Evolutionary conservation across 495 filamentous ascomycete genomes (phyloP), one percentile per base, ranked within the genome.

Genomic region (Umbilicaria muhlenbergii): DNA sequence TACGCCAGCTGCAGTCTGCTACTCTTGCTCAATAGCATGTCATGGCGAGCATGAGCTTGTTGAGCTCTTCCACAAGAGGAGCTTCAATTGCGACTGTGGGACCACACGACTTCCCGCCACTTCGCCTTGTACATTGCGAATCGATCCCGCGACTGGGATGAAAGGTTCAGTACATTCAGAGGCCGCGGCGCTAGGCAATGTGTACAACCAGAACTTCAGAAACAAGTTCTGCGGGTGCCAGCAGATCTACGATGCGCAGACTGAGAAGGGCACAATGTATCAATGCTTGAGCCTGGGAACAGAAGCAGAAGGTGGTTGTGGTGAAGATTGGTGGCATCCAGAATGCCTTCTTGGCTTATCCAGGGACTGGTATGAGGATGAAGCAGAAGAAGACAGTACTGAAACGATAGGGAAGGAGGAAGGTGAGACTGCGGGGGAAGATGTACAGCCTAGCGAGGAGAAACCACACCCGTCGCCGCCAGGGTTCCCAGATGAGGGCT

Each of bases 261-360:
- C 79, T 55, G 86, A 99, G 59, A 88, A 86, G 51, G 91, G 91
- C 2, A 95, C 86, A n/a, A 99, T 99, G 92, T 96, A 89, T 57
- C 92, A 99, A 62, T 99, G 92, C 58, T 58, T 96, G 2, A 86
- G 87, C 0, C 69, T 99, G 3, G 87, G 86, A 0, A 78, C 76
- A 0, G 73, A 73, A 32, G 81, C 81, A 50, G 78, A 80, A 3
- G 86, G 85, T 8, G 87, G 86, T 4, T 99, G 92, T 62, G 88
- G 91, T 3, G 92, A 99, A 65, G 92, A 99, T 59, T 99, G 92
- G 92, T 99, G 86, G 71, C 92, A 99, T 66, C 87, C 91, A 12
- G 84, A 88, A 44, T 99, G 92, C 57, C 60, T 99, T 11, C 76
- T 94, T 40, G 91, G 92, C 8, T 57, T 89, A 11, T 72, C 78